Conservation (phyloP, 495 filamentous ascomycete genomes). For the Penicillium soppii region DNA sequence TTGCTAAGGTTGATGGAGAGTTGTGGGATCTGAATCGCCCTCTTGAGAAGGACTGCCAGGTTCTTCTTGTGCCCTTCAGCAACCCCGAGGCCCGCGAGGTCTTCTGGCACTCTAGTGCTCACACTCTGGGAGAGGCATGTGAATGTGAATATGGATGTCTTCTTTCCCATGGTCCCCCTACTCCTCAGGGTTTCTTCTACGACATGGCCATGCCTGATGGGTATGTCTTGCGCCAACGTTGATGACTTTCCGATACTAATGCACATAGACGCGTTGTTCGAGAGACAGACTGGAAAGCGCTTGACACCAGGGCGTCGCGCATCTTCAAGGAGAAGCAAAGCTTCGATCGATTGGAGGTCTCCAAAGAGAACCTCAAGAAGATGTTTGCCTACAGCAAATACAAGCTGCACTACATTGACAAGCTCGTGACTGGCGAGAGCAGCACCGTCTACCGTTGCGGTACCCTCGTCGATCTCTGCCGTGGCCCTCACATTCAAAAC, state of each 20-base stretch:
- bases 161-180: constrained; percentile 89
- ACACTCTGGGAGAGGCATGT: constrained; percentile 89
- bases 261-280: constrained; percentile 65
- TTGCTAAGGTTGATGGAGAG: constrained; percentile 77
- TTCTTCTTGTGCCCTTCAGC: constrained; percentile 82
- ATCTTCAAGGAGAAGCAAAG: constrained; percentile 95
- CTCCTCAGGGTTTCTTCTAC: constrained; percentile 95
- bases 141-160: constrained; percentile 88
- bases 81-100: constrained; percentile 79
- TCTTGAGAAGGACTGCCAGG: constrained; percentile 69
- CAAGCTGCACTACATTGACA: constrained; percentile 93
- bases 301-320: constrained; percentile 71
- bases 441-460: constrained; percentile 93
- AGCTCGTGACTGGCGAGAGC: constrained; percentile 85
- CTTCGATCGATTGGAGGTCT: constrained; percentile 85
- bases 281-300: constrained; percentile 70
- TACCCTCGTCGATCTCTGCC: constrained; percentile 76
- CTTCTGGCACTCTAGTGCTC: constrained; percentile 92
- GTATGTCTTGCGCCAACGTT: too few species aligned
- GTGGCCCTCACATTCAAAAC: constrained; percentile 84
- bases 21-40: constrained; percentile 93
- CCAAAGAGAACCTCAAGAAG: constrained; percentile 85
- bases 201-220: constrained; percentile 86
- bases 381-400: constrained; percentile 98
- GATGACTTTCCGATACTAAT: too few species aligned